Conservation (phyloP, 495 filamentous ascomycete genomes). For the Lineolata rhizophorae region DNA sequence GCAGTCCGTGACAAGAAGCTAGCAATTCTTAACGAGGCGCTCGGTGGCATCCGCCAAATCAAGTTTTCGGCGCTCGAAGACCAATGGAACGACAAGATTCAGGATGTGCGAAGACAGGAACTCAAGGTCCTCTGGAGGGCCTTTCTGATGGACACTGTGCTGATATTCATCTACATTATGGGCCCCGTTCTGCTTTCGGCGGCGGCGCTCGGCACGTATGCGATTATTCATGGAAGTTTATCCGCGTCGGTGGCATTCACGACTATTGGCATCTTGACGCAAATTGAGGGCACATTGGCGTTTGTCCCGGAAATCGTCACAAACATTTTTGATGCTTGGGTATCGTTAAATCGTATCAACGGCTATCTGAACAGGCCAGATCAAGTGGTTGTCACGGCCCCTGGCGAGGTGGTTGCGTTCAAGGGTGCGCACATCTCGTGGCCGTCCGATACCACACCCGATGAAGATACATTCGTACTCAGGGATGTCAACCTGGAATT, state of each 20-base stretch:
- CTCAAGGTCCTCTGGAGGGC: slow-evolving; percentile 40
- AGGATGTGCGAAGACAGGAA: slow-evolving; percentile 40
- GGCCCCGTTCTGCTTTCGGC: slow-evolving; percentile 54
- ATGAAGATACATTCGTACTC: slow-evolving; percentile 37
- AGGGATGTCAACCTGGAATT: slow-evolving; percentile 40
- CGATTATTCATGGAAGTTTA: slow-evolving; percentile 34
- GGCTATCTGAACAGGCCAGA: slow-evolving; percentile 48
- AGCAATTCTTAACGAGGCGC: slow-evolving; percentile 54
- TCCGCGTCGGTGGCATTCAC: slow-evolving; percentile 65
- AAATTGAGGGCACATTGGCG: slow-evolving; percentile 46
- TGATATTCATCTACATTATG: slow-evolving; percentile 47
- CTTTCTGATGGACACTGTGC: slow-evolving; percentile 34
- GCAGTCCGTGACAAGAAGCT: slow-evolving; percentile 59
- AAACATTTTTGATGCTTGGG: slow-evolving; percentile 42
- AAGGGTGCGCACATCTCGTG: slow-evolving; percentile 52
- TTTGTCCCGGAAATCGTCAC: slow-evolving; percentile 55
- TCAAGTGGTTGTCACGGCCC: slow-evolving; percentile 31
- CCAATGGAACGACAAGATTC: slow-evolving; percentile 59
- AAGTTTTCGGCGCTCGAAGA: slow-evolving; percentile 71
- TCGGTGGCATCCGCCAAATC: slow-evolving; percentile 70
- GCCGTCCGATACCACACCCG: slow-evolving; percentile 34
- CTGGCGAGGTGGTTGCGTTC: slow-evolving; percentile 38
- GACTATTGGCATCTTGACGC: slow-evolving; percentile 48
- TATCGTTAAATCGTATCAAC: slow-evolving; percentile 54
- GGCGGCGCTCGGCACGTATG: slow-evolving; percentile 46